phyloP scores from a whole-genome alignment of 2,329 filamentous ascomycete species.

The Sporothrix pseudoabietina region DNA sequence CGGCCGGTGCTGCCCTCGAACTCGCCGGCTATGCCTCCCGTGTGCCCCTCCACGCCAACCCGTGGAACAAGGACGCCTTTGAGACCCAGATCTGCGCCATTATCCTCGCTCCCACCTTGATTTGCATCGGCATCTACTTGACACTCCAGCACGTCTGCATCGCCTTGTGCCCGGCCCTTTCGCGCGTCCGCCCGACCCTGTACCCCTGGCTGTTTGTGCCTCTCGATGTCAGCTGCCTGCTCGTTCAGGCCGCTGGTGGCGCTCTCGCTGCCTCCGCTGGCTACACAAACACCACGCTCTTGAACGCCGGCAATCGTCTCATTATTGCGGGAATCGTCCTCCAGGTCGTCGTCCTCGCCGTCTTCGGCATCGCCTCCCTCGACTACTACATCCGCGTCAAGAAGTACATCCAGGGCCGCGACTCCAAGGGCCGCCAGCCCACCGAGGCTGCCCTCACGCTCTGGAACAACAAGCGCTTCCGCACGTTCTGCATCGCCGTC shows the following conservation, averaged over 20 bases:
- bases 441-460: conserved; percentile 40
- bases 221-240: conserved; percentile 59
- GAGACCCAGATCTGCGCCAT: conserved; percentile 62
- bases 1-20: conserved; percentile 55
- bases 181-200: conserved; percentile 54
- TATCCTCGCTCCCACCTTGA: conserved; percentile 61
- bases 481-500: conserved; percentile 50
- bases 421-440: not conserved
- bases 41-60: conserved; percentile 54
- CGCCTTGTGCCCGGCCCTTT: conserved; percentile 52
- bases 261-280: conserved; percentile 55
- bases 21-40: conserved; percentile 58
- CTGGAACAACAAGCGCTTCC: conserved; percentile 50
- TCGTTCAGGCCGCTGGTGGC: conserved; percentile 62
- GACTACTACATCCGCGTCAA: conserved; percentile 52
- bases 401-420: conserved; percentile 42
- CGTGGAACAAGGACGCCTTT: conserved; percentile 58
- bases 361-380: conserved; percentile 48
- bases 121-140: conserved; percentile 66
- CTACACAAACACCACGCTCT: conserved; percentile 44
- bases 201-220: conserved; percentile 63
- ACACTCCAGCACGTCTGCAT: conserved; percentile 62
- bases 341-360: conserved; percentile 54
- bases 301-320: conserved; percentile 51
- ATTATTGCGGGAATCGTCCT: conserved; percentile 59